Conservation (phyloP, 495 filamentous ascomycete genomes). For the Neurospora tetraspora region DNA sequence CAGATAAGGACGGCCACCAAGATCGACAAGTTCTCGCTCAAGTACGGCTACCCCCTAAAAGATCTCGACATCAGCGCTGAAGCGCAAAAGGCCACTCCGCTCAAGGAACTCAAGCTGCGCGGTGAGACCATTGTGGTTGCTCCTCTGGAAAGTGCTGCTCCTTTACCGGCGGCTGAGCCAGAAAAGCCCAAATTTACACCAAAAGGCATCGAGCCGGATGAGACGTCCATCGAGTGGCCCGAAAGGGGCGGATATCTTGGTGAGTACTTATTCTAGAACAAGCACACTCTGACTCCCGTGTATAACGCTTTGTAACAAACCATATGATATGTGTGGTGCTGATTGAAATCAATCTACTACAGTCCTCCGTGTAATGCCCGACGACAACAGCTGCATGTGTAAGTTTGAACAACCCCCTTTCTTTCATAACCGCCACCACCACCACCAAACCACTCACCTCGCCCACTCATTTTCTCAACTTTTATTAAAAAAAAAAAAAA, state of each 20-base stretch:
- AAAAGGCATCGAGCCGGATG: constrained; percentile 25
- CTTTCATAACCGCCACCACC: neutral
- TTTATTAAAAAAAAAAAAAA: neutral
- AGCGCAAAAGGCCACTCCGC: constrained; percentile 2
- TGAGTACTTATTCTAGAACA: neutral
- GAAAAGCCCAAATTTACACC: constrained; percentile 16
- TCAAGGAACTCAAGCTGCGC: constrained; percentile 56
- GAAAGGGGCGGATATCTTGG: constrained; percentile 22
- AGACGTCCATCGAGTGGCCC: constrained; percentile 24
- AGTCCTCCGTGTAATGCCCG: constrained; percentile 91
- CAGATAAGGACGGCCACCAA: constrained; percentile 27
- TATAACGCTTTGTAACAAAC: neutral
- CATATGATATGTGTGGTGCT: neutral
- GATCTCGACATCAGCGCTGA: constrained; percentile 48
- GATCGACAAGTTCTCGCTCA: constrained; percentile 54
- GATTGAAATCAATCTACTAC: neutral
- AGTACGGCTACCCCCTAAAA: constrained; percentile 79
- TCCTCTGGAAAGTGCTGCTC: constrained; percentile 14
- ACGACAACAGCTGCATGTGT: constrained; percentile 90
- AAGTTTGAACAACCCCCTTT: neutral
- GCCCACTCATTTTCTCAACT: neutral
- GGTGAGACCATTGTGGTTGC: constrained; percentile 75
- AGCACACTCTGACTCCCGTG: neutral
- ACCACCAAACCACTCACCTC: neutral
- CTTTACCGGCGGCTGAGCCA: neutral